Base-by-base conservation (phyloP, 768 basidiomycete species). In the Leccinellum rugosiceps region DNA sequence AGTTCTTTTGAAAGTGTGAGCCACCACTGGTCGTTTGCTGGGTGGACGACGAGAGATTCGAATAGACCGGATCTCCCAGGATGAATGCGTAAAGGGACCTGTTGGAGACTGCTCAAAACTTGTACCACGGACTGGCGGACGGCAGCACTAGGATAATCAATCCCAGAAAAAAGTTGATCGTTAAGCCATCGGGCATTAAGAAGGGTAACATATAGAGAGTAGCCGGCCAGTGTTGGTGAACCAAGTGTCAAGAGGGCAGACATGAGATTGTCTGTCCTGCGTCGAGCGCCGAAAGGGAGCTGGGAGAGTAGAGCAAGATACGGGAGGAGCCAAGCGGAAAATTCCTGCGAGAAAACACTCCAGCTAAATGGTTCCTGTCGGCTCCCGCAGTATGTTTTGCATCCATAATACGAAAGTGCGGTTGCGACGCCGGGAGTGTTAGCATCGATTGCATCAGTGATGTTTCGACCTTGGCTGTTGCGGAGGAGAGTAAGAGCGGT, bases 291-390 rank as follows among this genome's bases (percentile, higher is more conserved):
- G 25, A 79, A 82, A 0, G 80, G 81, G n/a, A 82, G 74, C 48
- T 80, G 79, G 0, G 79, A 78, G 19, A 81, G 66, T 8, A 82
- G 58, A 1, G 80, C 78, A 13, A 82, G 72, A 72, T 77, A 80
- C 7, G 80, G 80, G 6, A 82, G 55, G 2, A 82, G 67, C 80
- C 80, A 82, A 0, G 77, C 61, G 9, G 72, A 68, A 60, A 76
- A 79, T 47, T 77, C 68, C 47, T 77, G 76, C 0, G 70, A 50
- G 50, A 69, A 71, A 3, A 23, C 31, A 1, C 19, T n/a, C 67
- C 67, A 69, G 13, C n/a, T 31, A n/a, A 69, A 71, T 13, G 59
- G 17, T 8, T 59, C 53, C 9, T 59, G 53, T 1, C 51, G 48
- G 3, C 0, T 7, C 28, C 69, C 67, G 19, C 68, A 69, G 17